Evolutionary conservation across 2,329 filamentous ascomycete species (phyloP), one percentile per base, ranked within the genome.

Genomic region (Amesomyces nigricolor): DNA sequence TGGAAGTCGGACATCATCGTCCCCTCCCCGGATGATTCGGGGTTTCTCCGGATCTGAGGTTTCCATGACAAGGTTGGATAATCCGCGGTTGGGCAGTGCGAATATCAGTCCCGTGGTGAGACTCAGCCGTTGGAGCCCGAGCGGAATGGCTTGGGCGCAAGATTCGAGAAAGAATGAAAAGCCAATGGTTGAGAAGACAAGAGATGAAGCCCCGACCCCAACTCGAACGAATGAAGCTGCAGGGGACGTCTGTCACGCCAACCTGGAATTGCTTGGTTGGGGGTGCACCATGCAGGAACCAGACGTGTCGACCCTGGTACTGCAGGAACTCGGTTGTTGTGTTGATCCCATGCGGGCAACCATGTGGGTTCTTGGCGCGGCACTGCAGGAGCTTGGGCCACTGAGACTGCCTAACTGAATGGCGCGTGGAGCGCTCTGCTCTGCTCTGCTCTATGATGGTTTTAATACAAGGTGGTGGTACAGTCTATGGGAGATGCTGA

Each of bases 401-500:
- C 22, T 6, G 22, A 26, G 22, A 26, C 22, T 5, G 6, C 3
- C 4, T 26, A 26, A 26, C 22, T 26, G 22, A 26, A 26, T 26
- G 22, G 22, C 22, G 22, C 22, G 22, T 26, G 3, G 22, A 26
- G 22, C 22, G 6, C 22, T 26, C 22, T 26, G 22, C 22, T 26
- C 22, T 26, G 22, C 22, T 6, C 22, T 26, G 22, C 22, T 26
- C 22, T 54, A 50, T 45, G 46, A 10, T 26, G 30, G 19, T 4
- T 55, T 32, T 53, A 30, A 13, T 59, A 56, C 58, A 60, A n/a
- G 13, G 14, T 59, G 37, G 6, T 60, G 42, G 16, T 62, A 62
- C 60, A 62, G 50, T 62, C 60, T 60, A 61, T 61, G 55, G 48
- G 52, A 53, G 55, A 59, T 58, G 49, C 35, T 39, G 19, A 4